Evolutionary conservation across 106 monocot genomes (phyloP).

Genomic region (Acorus calamus): DNA sequence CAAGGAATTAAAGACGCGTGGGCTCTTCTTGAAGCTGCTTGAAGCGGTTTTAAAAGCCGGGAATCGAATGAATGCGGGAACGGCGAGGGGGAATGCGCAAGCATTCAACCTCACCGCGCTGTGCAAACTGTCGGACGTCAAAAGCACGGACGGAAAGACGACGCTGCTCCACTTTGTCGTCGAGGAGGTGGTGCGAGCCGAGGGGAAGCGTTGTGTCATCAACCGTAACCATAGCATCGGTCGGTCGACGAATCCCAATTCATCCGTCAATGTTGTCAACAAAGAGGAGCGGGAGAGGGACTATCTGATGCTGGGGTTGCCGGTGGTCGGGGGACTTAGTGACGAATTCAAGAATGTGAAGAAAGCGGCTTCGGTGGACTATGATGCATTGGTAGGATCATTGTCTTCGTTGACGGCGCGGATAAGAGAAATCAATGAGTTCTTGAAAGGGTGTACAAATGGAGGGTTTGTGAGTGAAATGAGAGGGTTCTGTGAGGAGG

Average conservation of each 20-base stretch:
- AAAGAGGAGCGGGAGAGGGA: constrained; percentile 50
- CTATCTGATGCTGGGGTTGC: constrained; percentile 55
- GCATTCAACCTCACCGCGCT: constrained; percentile 79
- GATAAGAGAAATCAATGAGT: constrained; percentile 23
- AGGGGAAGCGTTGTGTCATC: constrained; percentile 63
- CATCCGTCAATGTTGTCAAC: not conserved
- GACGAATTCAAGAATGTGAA: constrained; percentile 50
- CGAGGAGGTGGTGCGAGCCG: constrained; percentile 70
- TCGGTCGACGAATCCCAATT: constrained; percentile 16
- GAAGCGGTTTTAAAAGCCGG: constrained; percentile 90
- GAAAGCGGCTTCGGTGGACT: constrained; percentile 47
- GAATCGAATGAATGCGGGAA: constrained; percentile 89
- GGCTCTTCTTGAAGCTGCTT: constrained; percentile 68
- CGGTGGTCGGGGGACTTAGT: constrained; percentile 47
- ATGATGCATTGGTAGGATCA: constrained; percentile 17
- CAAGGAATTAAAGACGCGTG: constrained; percentile 55
- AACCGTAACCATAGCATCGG: constrained; percentile 49
- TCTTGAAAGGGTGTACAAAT: constrained; percentile 14
- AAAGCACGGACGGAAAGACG: constrained; percentile 85
- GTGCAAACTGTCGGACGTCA: constrained; percentile 83
- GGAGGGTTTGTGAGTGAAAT: constrained; percentile 45
- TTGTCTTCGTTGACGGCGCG: constrained; percentile 17
- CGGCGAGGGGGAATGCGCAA: constrained; percentile 75
- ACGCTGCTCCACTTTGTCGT: constrained; percentile 84
- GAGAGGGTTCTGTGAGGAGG: constrained; percentile 33